Evolutionary conservation across 805 yeast species (phyloP), one percentile per base, ranked within the genome.

Genomic region (Lipomyces yamanashiensis): DNA sequence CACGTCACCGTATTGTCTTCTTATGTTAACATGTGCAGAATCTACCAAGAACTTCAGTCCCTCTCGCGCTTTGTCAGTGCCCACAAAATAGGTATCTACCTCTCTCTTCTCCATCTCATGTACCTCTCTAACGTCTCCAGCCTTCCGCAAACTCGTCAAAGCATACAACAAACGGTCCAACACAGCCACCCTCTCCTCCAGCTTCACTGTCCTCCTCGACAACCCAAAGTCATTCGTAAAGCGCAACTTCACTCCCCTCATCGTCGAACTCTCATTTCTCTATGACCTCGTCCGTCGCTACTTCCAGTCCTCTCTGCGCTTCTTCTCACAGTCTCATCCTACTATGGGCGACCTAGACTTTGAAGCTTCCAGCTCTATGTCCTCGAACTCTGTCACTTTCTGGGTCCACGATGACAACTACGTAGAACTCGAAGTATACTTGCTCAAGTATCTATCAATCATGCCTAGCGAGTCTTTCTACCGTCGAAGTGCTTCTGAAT

Each of bases 21-120:
- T 10, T 43, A 2, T 50, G 15, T 23, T 23, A 34, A 50, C 34
- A 15, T 6, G 7, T 45, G 28, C 54, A 76, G 67, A 66, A 81
- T 80, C 50, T 82, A 81, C 61, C 77, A 71, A 17, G 87, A 84
- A 52, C 77, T 88, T 34, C 89, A 87, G 70, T 83, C 86, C 65
- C 76, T 90, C 53, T 81, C 89, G n/a, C 80, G 90, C 66, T 90
- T 87, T 72, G 83, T 89, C 15, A 77, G 87, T 23, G 81, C 89
- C 7, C 96, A 90, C 72, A 86, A 87, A 71, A 85, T 90, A 2
- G 96, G 70, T 61, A 23, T 33, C 45, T 49, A 5, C 7, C 19
- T n/a, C 86, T 6, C 13, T 49, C 2, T 10, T 9, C 10, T 45
- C n/a, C 13, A 9, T 43, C n/a, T 15, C 37, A 12, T 5, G 4